Evolutionary conservation across 2,329 filamentous ascomycete species (phyloP), one percentile per base, ranked within the genome.

Genomic region (Tolypocladium guangdongense): DNA sequence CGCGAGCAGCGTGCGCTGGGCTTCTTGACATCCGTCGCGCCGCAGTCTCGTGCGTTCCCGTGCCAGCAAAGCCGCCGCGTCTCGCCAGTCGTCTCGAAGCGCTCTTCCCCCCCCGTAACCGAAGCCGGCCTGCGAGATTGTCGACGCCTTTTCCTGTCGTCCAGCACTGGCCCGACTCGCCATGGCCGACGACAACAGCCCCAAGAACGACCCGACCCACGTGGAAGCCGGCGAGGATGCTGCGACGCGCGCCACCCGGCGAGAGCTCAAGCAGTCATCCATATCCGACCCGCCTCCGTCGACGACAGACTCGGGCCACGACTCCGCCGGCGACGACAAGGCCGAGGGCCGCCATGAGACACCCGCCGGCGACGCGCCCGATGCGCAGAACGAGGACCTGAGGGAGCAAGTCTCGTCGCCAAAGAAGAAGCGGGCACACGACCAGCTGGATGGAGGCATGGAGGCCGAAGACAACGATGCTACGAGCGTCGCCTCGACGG

Each of bases 341-440:
- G 61, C 63, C 43, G 55, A 46, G 2, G 37, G 58, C 7, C 61
- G 63, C 35, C 59, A 64, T 22, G 58, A 61, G 54, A 68, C 71
- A 2, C 71, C 70, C 24, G 68, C 72, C 38, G 63, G 64, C 48
- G 65, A 69, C 52, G 60, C 65, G 56, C 56, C 63, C 22, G 62
- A 67, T 54, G 58, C 60, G n/a, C 62, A 66, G 36, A 65, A 66
- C 50, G 68, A 75, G 51, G 66, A 70, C 41, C 54, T 64, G 53
- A 76, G 70, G 62, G 77, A 82, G 49, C 71, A 76, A 54, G 63
- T 82, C 46, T 71, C 75, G 22, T 84, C 81, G 14, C 82, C 82
- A 33, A 85, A 84, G 71, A 86, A 85, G 74, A 86, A 85, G 72
- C 75, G 82, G 58, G 77, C 74, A 32, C 78, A 80, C 58, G 80